Conservation (phyloP, 768 basidiomycete genomes). For the Mycena vulgaris region DNA sequence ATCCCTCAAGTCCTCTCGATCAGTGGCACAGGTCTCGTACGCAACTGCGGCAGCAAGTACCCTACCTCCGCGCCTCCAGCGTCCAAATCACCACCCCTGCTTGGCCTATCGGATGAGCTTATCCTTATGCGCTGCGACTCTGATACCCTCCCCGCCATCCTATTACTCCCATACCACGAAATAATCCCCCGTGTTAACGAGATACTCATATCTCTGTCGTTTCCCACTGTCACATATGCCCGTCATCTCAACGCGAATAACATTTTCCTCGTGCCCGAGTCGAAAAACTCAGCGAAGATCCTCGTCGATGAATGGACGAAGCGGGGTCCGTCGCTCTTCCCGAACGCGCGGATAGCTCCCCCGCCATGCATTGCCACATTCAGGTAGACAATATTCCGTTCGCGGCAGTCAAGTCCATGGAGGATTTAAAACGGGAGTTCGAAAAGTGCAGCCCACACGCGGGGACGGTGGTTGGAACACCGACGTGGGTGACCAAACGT, state of each 20-base stretch:
- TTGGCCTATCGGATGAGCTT: too few relatives aligned
- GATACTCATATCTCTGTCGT: too few relatives aligned
- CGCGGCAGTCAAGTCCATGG: not conserved
- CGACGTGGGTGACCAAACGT: not conserved
- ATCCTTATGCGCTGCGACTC: too few relatives aligned
- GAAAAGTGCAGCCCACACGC: not conserved
- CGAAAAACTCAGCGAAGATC: not conserved
- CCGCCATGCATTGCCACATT: not conserved
- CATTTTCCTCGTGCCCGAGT: not conserved
- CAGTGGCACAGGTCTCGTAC: too few relatives aligned
- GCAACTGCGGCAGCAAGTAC: too few relatives aligned
- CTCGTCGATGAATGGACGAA: not conserved
- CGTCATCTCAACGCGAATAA: not conserved
- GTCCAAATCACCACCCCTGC: too few relatives aligned
- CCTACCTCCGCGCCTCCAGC: too few relatives aligned
- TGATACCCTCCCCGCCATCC: too few relatives aligned
- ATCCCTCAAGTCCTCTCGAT: too few relatives aligned
- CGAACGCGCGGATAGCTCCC: not conserved
- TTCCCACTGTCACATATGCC: not conserved
- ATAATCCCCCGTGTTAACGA: too few relatives aligned
- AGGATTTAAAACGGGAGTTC: not conserved
- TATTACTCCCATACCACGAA: too few relatives aligned
- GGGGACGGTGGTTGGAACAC: not conserved
- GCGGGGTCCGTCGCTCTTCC: not conserved
- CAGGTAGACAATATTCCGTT: not conserved